Conservation (phyloP, 148 eudicot species). For the Rhododendron mucronatum region DNA sequence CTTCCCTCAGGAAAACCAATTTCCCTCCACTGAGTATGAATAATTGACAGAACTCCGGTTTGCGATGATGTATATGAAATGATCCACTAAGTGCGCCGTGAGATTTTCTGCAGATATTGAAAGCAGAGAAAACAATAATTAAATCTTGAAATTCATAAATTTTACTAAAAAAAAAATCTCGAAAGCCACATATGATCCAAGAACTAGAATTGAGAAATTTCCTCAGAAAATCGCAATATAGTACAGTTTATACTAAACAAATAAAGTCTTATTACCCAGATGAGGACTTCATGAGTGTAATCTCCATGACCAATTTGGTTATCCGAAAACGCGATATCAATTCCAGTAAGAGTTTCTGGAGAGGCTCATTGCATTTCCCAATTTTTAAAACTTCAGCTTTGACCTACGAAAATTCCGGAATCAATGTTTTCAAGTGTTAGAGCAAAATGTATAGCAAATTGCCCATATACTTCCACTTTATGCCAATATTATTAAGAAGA, state of each 20-base stretch:
- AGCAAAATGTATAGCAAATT: not conserved
- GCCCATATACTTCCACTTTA: not conserved
- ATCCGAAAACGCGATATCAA: slow-evolving; percentile 38
- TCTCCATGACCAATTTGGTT: slow-evolving; percentile 62
- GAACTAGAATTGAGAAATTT: not conserved
- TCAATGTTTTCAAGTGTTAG: not conserved
- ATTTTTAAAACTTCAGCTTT: slow-evolving; percentile 49
- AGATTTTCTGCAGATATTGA: slow-evolving; percentile 39
- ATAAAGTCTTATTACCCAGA: slow-evolving; percentile 36
- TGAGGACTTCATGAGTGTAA: slow-evolving; percentile 49
- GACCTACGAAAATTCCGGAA: slow-evolving; percentile 32
- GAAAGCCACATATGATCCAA: not conserved
- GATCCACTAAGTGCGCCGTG: slow-evolving; percentile 40
- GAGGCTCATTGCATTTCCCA: slow-evolving; percentile 44
- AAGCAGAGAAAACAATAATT: not conserved
- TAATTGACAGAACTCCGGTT: slow-evolving; percentile 65
- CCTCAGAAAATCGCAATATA: not conserved
- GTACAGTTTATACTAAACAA: not conserved
- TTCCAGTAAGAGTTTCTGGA: slow-evolving; percentile 43
- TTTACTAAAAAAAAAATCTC: not conserved
- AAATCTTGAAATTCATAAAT: not conserved
- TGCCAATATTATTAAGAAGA: not conserved
- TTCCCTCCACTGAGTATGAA: slow-evolving; percentile 49
- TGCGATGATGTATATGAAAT: slow-evolving; percentile 40
- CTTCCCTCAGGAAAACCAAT: slow-evolving; percentile 48